Conservation (phyloP, 768 basidiomycete genomes). For the Leucocoprinus sp. region DNA sequence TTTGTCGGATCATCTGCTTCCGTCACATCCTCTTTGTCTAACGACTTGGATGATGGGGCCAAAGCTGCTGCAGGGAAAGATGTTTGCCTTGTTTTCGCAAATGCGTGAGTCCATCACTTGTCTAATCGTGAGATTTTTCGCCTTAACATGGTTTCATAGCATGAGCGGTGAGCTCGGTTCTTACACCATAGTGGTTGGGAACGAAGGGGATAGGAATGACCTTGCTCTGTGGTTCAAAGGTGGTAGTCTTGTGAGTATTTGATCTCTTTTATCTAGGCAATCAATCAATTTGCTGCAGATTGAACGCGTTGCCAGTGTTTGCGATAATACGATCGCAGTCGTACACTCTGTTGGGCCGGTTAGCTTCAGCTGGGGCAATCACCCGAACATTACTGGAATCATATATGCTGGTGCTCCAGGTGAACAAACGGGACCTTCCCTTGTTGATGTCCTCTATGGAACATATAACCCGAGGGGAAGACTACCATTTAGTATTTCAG, state of each 20-base stretch:
- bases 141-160: conserved; percentile 17
- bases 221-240: conserved; percentile 51
- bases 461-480: conserved; percentile 67
- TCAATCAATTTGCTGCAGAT: conserved; percentile 30
- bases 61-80: conserved; percentile 41
- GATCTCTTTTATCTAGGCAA: conserved; percentile 7
- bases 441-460: conserved; percentile 75
- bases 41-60: conserved; percentile 30
- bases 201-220: conserved; percentile 52
- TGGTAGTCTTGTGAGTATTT: conserved; percentile 32
- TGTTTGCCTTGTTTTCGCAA: conserved; percentile 52
- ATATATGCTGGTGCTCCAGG: conserved; percentile 51
- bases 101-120: conserved; percentile 31
- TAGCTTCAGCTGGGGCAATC: conserved; percentile 62
- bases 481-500: conserved; percentile 69
- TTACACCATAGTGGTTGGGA: conserved; percentile 56
- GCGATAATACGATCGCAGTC: conserved; percentile 75
- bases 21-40: conserved; percentile 35
- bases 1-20: conserved; percentile 31
- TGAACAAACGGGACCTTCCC: conserved; percentile 70
- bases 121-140: not conserved
- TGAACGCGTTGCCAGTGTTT: conserved; percentile 52
- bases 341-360: conserved; percentile 74
- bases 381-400: conserved; percentile 68
- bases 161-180: conserved; percentile 45